A percentile compares a stretch with the other conserved stretches of the same genome.
Evolutionary conservation across 164 flowering plant genomes (phyloP).

Genomic region (Liriodendron chinense): DNA sequence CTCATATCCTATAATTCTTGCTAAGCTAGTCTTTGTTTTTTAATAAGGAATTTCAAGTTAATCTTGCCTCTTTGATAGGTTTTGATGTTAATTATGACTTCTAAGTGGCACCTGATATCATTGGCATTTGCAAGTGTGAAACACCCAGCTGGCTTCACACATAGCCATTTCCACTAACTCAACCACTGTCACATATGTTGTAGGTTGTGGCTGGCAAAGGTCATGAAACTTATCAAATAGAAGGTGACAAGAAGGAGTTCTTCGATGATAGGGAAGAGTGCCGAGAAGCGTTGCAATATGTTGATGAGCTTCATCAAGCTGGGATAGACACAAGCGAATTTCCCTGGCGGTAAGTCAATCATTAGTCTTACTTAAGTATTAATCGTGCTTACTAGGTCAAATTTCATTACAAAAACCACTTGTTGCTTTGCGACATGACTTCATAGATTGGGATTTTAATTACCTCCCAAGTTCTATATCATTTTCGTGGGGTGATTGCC

Average conservation of each 20-base stretch:
- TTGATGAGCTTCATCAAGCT: slow-evolving; percentile 94
- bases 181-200: slow-evolving; percentile 15
- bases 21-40: too few relatives aligned
- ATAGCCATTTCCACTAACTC: neutral
- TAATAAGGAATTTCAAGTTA: too few relatives aligned
- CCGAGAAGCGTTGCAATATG: slow-evolving; percentile 93
- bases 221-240: slow-evolving; percentile 78
- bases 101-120: neutral
- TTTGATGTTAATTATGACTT: neutral
- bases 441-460: neutral
- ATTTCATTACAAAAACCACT: neutral
- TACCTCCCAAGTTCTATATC: neutral
- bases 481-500: neutral
- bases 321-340: slow-evolving; percentile 98
- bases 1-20: too few relatives aligned
- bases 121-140: neutral
- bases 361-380: neutral
- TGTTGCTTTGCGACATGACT: neutral
- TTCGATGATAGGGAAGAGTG: slow-evolving; percentile 98
- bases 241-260: slow-evolving; percentile 80
- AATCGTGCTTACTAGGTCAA: neutral
- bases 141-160: neutral
- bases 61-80: too few relatives aligned
- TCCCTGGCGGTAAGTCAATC: slow-evolving; percentile 77
- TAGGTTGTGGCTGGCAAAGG: slow-evolving; percentile 98